phyloP scores from a whole-genome alignment of 2,329 filamentous ascomycete species.

The Xylaria sp. region DNA sequence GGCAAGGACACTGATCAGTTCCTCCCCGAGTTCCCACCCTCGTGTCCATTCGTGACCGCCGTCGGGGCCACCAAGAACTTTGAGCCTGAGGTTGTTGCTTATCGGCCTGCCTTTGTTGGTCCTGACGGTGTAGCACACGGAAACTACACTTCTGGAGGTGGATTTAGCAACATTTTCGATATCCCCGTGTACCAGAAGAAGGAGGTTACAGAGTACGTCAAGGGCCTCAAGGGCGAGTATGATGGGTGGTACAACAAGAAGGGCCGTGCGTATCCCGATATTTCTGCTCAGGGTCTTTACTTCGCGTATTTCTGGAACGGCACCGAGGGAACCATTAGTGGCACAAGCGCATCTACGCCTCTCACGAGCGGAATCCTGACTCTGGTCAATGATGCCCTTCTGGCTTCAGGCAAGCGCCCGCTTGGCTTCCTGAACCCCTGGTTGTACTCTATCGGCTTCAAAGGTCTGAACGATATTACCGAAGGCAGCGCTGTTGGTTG shows the following conservation, averaged over 20 bases:
- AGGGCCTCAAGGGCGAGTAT: constrained; percentile 56
- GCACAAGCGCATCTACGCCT: constrained; percentile 66
- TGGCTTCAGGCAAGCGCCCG: constrained; percentile 58
- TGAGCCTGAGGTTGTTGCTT: constrained; percentile 51
- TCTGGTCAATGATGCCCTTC: constrained; percentile 69
- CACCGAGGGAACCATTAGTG: constrained; percentile 53
- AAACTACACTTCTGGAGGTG: constrained; percentile 49
- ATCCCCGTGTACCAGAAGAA: constrained; percentile 54
- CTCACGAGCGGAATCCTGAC: constrained; percentile 65
- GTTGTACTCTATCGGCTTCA: constrained; percentile 51
- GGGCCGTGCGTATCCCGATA: constrained; percentile 59
- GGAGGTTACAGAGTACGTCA: constrained; percentile 53
- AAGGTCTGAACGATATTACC: constrained; percentile 54
- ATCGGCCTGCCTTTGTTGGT: constrained; percentile 47
- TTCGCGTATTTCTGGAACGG: constrained; percentile 51
- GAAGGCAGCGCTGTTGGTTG: constrained; percentile 53
- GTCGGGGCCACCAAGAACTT: constrained; percentile 49
- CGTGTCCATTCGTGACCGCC: constrained; percentile 51
- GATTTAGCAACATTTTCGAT: constrained; percentile 59
- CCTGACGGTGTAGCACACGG: constrained; percentile 37
- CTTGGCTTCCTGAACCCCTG: constrained; percentile 58
- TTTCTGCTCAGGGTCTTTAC: constrained; percentile 49
- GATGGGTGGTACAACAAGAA: constrained; percentile 54
- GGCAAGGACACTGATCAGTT: constrained; percentile 65
- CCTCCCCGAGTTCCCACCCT: constrained; percentile 63